Evolutionary conservation across 2,329 filamentous ascomycete species (phyloP), one percentile per base, ranked within the genome.

Genomic region (Huntiella omanensis): DNA sequence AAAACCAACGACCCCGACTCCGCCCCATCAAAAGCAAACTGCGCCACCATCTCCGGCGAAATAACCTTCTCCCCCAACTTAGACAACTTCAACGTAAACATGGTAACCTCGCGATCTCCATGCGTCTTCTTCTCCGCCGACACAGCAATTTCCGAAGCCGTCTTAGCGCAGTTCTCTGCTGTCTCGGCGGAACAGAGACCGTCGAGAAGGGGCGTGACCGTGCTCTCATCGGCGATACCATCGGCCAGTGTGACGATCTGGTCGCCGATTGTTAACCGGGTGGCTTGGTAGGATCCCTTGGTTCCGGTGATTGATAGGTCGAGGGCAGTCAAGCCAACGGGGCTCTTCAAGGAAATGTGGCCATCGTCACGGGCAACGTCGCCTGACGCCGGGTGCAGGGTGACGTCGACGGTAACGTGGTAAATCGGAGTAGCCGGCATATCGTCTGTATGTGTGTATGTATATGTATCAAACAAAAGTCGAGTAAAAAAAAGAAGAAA

Each of bases 21-120:
- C 5, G 43, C 33, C 15, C 47, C 43, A 15, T 49, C 47, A 40
- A 49, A 49, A 32, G 47, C 47, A 28, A 49, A 49, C 34, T 46
- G 47, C 8, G 47, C 43, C 12, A 46, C 34, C 38, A 49, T 45
- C 7, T 39, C 39, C 15, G 47, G 47, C 16, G 46, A 43, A 13
- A 49, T 43, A 10, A 8, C 16, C 22, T 46, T 49, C 12, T 46
- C 19, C 11, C 46, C 47, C 2, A 49, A 39, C 17, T 40, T 33
- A 5, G 43, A 13, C 5, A 49, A 13, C 15, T 44, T 45, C 32
- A 49, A n/a, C 11, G 47, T 43, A 15, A 49, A 49, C 11, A 49
- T 37, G 5, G 47, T 49, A 16, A 49, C 43, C 11, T 45, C 43
- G 33, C 42, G 47, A 16, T 46, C 37, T 4, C 43, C 39, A 5